Percentiles rank a stretch among this genome's conserved stretches.
Evolutionary conservation across 83 land plant species (phyloP).

Genomic region (Picea abies): DNA sequence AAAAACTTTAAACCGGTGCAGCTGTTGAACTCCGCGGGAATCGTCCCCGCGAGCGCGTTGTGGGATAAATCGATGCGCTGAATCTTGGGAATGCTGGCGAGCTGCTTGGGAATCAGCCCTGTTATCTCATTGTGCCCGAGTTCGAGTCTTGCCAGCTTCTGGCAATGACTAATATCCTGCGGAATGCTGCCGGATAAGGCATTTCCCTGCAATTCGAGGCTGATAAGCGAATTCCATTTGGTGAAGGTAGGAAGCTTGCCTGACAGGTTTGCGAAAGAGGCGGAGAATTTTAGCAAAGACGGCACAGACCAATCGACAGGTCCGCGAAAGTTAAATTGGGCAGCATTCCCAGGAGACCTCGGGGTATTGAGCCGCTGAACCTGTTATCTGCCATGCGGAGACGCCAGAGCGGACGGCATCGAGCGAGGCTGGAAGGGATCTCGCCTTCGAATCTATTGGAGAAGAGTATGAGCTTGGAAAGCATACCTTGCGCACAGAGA

Average conservation of each 20-base stretch:
- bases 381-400: conserved; percentile 47
- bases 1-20: conserved; percentile 48
- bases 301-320: conserved; percentile 24
- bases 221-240: neutral
- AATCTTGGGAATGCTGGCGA: conserved; percentile 43
- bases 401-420: conserved; percentile 49
- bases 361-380: conserved; percentile 60
- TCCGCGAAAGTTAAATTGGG: conserved; percentile 44
- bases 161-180: conserved; percentile 36
- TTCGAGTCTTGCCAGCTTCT: conserved; percentile 43
- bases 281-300: neutral
- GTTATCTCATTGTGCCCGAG: conserved; percentile 54
- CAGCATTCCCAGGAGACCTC: conserved; percentile 41
- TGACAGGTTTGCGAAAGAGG: neutral
- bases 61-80: conserved; percentile 60
- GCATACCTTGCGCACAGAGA: conserved; percentile 44
- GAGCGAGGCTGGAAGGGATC: conserved; percentile 52
- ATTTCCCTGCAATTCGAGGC: conserved; percentile 35
- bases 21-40: conserved; percentile 52
- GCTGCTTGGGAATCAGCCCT: conserved; percentile 48
- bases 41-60: conserved; percentile 57
- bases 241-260: conserved; percentile 8
- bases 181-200: conserved; percentile 61
- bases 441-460: conserved; percentile 48
- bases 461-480: conserved; percentile 49